These are phyloP conservation scores for Phycomyces blakesleeanus DNA, from an alignment of 192 early-diverging fungal genomes.

Conservation along the genomic window DNA sequence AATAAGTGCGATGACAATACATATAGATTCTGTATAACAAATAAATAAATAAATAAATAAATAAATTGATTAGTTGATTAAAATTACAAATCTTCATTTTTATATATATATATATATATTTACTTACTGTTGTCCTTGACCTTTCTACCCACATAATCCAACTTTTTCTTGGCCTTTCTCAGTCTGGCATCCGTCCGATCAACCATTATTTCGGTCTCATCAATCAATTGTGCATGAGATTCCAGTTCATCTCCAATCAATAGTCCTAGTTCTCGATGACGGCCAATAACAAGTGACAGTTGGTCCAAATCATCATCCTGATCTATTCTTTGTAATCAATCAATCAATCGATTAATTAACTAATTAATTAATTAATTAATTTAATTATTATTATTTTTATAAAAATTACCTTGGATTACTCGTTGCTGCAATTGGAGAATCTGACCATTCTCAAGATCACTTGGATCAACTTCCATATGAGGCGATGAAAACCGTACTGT, in stretches of 20 bases:
- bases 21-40: slow-evolving; percentile 47
- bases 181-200: slow-evolving; percentile 50
- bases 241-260: slow-evolving; percentile 74
- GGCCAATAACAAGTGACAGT: slow-evolving; percentile 52
- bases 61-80: not conserved
- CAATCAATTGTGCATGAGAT: slow-evolving; percentile 63
- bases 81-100: too few species aligned
- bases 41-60: slow-evolving; percentile 9
- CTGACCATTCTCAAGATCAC: slow-evolving; percentile 43
- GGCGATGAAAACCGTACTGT: not conserved
- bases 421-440: slow-evolving; percentile 61
- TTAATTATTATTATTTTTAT: too few species aligned
- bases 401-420: slow-evolving; percentile 65
- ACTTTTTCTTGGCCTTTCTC: slow-evolving; percentile 41
- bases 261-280: slow-evolving; percentile 68
- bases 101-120: not conserved
- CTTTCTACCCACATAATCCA: slow-evolving; percentile 48
- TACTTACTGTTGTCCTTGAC: slow-evolving; percentile 52
- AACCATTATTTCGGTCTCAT: slow-evolving; percentile 65
- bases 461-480: slow-evolving; percentile 33
- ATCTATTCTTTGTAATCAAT: too few species aligned
- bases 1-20: slow-evolving; percentile 42
- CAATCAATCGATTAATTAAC: too few species aligned
- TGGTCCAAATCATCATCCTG: slow-evolving; percentile 76
- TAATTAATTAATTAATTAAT: too few species aligned